These are phyloP conservation scores for Tilletia caries DNA, from an alignment of 1,284 basidiomycete species.

Conservation along the genomic window DNA sequence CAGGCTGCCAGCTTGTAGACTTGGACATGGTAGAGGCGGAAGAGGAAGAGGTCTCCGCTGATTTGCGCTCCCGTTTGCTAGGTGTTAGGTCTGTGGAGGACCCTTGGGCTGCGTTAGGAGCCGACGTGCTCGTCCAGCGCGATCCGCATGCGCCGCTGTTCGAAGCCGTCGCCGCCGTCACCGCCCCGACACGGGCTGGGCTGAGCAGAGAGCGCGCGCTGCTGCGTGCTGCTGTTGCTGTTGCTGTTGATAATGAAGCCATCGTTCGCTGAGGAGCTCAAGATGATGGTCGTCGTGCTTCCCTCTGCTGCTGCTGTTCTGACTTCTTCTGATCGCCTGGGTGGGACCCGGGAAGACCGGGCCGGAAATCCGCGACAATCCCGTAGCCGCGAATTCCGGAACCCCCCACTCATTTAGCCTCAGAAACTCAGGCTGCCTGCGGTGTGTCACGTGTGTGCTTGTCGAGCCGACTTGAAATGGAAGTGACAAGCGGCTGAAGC, in stretches of 20 bases:
- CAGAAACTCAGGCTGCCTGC: too few species aligned
- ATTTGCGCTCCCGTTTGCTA: neutral
- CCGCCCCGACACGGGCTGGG: neutral
- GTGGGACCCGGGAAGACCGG: too few species aligned
- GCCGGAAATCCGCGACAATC: too few species aligned
- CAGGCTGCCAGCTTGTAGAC: conserved; percentile 56
- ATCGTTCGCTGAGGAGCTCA: neutral
- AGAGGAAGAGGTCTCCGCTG: neutral
- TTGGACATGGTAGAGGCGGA: conserved; percentile 16
- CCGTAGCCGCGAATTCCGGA: too few species aligned
- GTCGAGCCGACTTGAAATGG: too few species aligned
- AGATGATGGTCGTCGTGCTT: neutral
- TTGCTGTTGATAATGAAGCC: neutral
- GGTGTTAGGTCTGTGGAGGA: neutral
- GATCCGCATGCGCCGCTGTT: neutral
- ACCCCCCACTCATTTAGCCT: too few species aligned
- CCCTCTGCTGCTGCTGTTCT: neutral
- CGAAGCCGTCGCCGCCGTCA: too few species aligned
- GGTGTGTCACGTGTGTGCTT: too few species aligned
- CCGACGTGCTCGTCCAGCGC: neutral
- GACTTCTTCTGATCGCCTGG: too few species aligned
- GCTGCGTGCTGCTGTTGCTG: neutral
- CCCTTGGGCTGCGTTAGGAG: neutral
- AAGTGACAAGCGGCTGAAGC: too few species aligned
- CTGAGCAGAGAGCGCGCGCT: neutral